Evolutionary conservation across 2,329 filamentous ascomycete species (phyloP), one percentile per base, ranked within the genome.

Genomic region (Fusarium sp.): DNA sequence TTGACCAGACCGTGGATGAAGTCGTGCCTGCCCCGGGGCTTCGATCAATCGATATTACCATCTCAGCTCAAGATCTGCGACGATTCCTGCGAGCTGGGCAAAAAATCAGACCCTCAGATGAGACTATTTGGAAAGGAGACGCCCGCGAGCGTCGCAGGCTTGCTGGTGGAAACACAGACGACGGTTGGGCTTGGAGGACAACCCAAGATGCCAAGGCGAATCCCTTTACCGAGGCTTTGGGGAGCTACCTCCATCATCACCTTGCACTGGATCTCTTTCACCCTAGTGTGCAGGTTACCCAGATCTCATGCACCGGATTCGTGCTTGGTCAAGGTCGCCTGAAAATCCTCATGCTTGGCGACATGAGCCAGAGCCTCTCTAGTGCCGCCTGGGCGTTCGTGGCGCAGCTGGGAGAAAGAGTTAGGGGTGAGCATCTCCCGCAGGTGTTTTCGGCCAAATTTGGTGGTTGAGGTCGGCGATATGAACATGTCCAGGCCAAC

Each of bases 301-400:
- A 88, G 70, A 83, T 91, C 31, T 87, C 87, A 0, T 90, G 88
- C 67, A 86, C 85, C 1, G 88, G 87, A 0, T 91, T 91, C 64
- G 85, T 87, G 40, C 79, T 90, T 12, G 86, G 86, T 0, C 88
- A 89, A 69, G 85, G 81, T 12, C 82, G 87, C 31, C 59, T 90
- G 22, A 90, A 90, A 78, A 78, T 89, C 16, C 63, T 83, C 17
- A 78, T 78, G 49, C 62, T 77, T 5, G 79, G 79, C 4, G 80
- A 80, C 20, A 63, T 79, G 44, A 80, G 69, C n/a, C 76, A 79
- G 11, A 78, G 77, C 24, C 66, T 82, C 4, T 80, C 79, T 9
- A 78, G 75, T 16, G 82, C 81, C 14, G 80, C 82, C 2, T 84
- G 83, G 83, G 78, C 80, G 62, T 83, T 84, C 70, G 79, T 83